Evolutionary conservation across 2,329 filamentous ascomycete species (phyloP), one percentile per base, ranked within the genome.

Genomic region (Pezicula radicicola): DNA sequence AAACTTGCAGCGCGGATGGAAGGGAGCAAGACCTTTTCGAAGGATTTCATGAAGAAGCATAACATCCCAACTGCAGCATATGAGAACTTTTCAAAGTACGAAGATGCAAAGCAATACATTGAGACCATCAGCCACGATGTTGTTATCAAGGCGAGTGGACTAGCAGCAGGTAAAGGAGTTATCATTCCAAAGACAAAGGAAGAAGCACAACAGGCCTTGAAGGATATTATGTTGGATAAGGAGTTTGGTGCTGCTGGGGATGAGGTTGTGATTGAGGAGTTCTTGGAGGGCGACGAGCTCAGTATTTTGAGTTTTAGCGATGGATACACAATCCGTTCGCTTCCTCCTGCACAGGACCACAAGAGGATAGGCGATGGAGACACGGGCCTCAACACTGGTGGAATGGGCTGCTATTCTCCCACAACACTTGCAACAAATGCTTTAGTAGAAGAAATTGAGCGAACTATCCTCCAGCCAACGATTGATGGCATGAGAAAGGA

Each of bases 391-490:
- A 97, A 97, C 73, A 97, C 94, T 2, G 94, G 93, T 54, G 94
- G 94, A 39, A 97, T 97, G 94, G 94, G 94, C 48, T 96, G 91
- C 67, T 97, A 97, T 70, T 91, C 92, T 15, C 89, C 89, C n/a
- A 95, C 92, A 1, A 88, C 83, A 57, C 86, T 92, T 62, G 85
- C 87, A 28, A 88, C 87, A 12, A 74, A 75, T 48, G 83, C 87
- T 55, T 77, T 96, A n/a, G 79, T 94, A 16, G 86, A 86, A 16
- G 79, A 85, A 55, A 84, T 99, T 55, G 87, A 97, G 66, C 78
- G 79, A 51, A 88, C 88, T 33, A 87, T 97, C 50, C 80, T 97
- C n/a, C 84, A 91, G 68, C 92, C 93, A 6, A 97, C 92, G 2
- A 83, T 97, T 55, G 82, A 90, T 54, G 92, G 91, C 52, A 93